Evolutionary conservation across 495 filamentous ascomycete genomes (phyloP).

Genomic region (Alectoria sarmentosa): DNA sequence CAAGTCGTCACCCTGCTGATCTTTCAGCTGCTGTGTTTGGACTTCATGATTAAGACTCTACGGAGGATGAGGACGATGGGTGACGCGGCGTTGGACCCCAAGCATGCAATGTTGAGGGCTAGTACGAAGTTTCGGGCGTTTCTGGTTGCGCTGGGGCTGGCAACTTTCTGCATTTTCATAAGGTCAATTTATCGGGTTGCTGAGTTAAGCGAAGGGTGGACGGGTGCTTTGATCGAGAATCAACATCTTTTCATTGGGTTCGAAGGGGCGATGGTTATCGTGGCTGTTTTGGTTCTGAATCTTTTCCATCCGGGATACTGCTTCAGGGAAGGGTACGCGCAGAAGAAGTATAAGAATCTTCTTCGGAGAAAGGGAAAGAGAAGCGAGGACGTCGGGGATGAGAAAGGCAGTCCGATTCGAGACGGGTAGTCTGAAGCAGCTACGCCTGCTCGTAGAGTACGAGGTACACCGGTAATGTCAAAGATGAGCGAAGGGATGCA

Average conservation of each 20-base stretch:
- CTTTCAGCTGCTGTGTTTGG: constrained; percentile 44
- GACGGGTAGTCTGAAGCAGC: not conserved
- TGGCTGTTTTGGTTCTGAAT: constrained; percentile 29
- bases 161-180: constrained; percentile 32
- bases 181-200: constrained; percentile 32
- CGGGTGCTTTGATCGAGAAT: constrained; percentile 29
- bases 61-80: not conserved
- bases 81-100: not conserved
- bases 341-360: not conserved
- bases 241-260: constrained; percentile 32
- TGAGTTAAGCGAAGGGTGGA: constrained; percentile 34
- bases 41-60: constrained; percentile 37
- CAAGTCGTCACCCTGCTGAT: constrained; percentile 56
- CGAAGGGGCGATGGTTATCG: constrained; percentile 32
- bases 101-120: not conserved
- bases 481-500: not conserved
- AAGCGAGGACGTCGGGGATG: not conserved
- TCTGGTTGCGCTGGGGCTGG: not conserved
- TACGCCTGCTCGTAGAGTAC: not conserved
- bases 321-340: constrained; percentile 1
- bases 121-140: not conserved
- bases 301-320: constrained; percentile 25
- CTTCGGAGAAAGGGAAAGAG: not conserved
- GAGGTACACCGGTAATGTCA: not conserved
- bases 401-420: not conserved